Evolutionary conservation across 2,329 filamentous ascomycete genomes (phyloP).

Genomic region (Allantophomopsis lycopodina): DNA sequence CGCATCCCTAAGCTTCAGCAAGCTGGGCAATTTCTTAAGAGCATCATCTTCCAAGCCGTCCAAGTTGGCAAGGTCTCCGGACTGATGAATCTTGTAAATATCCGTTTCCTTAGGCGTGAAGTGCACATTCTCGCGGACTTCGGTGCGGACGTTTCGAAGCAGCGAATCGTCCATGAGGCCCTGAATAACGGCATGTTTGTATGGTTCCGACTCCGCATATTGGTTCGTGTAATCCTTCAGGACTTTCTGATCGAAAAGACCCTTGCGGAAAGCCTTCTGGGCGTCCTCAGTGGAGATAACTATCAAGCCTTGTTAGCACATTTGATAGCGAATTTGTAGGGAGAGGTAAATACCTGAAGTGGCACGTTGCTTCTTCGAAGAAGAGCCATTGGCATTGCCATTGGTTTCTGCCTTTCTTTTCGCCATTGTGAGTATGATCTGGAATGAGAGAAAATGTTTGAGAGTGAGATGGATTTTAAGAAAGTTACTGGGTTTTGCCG

Average conservation of each 20-base stretch:
- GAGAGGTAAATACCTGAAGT: too few species aligned
- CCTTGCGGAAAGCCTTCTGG: conserved; percentile 40
- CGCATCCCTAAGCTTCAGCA: conserved; percentile 86
- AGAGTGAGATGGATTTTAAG: too few species aligned
- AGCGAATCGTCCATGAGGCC: conserved; percentile 67
- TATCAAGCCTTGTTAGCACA: not conserved
- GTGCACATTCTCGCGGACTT: conserved; percentile 80
- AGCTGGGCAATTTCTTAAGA: conserved; percentile 71
- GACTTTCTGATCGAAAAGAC: conserved; percentile 47
- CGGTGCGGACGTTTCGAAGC: conserved; percentile 72
- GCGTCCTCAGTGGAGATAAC: conserved; percentile 13
- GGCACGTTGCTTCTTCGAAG: too few species aligned
- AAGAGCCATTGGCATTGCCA: too few species aligned
- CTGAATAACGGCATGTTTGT: conserved; percentile 86
- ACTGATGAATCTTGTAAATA: conserved; percentile 99
- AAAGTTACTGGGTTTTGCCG: too few species aligned
- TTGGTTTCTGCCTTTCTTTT: too few species aligned
- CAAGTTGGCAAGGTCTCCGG: conserved; percentile 90
- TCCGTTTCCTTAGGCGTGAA: conserved; percentile 99
- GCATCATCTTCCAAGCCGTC: conserved; percentile 84
- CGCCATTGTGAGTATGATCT: too few species aligned
- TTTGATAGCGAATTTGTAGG: too few species aligned
- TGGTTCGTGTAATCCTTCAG: conserved; percentile 43
- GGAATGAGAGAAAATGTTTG: too few species aligned
- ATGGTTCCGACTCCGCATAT: conserved; percentile 55